Percentiles rank a stretch among this genome's conserved stretches.
Evolutionary conservation across 2,329 filamentous ascomycete species (phyloP).

Genomic region (Gaeumannomyces tritici): DNA sequence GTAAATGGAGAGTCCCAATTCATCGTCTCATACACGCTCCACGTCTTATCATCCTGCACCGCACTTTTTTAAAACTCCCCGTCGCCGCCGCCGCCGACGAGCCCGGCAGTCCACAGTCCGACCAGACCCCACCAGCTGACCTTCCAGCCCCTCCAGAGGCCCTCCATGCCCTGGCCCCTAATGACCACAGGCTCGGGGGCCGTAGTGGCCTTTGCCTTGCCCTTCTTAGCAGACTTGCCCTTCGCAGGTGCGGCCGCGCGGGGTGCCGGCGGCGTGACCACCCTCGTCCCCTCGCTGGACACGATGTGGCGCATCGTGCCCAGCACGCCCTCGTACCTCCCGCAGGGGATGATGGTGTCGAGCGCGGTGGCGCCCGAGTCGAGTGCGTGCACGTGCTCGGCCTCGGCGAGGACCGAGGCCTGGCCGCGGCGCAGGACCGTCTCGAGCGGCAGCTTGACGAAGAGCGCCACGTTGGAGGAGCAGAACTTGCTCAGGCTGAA

Average conservation of each 20-base stretch:
- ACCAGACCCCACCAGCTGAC: conserved; percentile 71
- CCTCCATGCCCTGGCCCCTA: conserved; percentile 58
- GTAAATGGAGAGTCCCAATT: not conserved
- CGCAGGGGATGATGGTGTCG: conserved; percentile 71
- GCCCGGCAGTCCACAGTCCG: conserved; percentile 61
- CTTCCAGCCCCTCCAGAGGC: conserved; percentile 66
- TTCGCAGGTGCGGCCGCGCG: conserved; percentile 7
- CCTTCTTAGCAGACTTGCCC: conserved; percentile 20
- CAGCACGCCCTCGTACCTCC: conserved; percentile 76
- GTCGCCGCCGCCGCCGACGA: conserved; percentile 51
- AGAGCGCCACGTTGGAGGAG: conserved; percentile 69
- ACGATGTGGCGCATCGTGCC: conserved; percentile 86
- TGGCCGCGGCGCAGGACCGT: conserved; percentile 86
- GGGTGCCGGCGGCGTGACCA: conserved; percentile 25
- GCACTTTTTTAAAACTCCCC: conserved; percentile 41
- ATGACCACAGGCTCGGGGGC: conserved; percentile 32
- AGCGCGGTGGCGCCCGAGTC: conserved; percentile 23
- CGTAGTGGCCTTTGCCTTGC: conserved; percentile 18
- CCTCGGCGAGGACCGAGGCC: conserved; percentile 57
- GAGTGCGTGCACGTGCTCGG: conserved; percentile 39
- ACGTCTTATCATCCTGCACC: not conserved
- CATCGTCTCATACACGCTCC: not conserved
- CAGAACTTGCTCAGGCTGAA: conserved; percentile 80
- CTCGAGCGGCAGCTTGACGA: conserved; percentile 82
- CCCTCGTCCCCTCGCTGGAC: conserved; percentile 65